Evolutionary conservation across 108 stramenopile species (phyloP).

Genomic region (Conticribra guillardii): DNA sequence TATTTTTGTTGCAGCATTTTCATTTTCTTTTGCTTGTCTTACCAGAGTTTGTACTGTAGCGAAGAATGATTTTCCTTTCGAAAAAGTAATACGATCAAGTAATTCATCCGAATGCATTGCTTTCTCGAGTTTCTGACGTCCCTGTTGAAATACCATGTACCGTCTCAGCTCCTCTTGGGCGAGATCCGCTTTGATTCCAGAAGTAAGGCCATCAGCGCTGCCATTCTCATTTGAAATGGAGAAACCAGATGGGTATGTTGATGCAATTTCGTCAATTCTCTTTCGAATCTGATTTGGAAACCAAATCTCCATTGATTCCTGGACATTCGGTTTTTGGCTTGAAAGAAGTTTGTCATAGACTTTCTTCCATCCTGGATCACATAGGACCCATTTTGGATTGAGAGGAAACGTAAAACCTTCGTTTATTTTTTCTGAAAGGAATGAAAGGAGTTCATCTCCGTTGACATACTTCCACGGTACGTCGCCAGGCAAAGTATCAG

Average conservation of each 20-base stretch:
- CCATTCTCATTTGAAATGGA: background rate
- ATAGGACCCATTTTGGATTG: constrained; percentile 60
- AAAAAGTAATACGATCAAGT: too few species aligned
- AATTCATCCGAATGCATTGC: constrained; percentile 18
- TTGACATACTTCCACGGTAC: constrained; percentile 57
- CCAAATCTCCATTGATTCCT: constrained; percentile 59
- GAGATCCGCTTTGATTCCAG: constrained; percentile 8
- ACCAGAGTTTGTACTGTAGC: too few species aligned
- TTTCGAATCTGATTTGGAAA: constrained; percentile 60
- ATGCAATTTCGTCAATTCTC: constrained; percentile 59
- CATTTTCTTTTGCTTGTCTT: too few species aligned
- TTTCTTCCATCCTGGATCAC: constrained; percentile 74
- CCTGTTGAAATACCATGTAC: constrained; percentile 26
- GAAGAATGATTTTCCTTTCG: too few species aligned
- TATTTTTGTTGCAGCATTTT: too few species aligned
- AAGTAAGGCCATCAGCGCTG: background rate
- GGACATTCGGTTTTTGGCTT: constrained; percentile 49
- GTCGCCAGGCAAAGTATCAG: constrained; percentile 42
- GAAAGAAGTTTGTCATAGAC: constrained; percentile 65
- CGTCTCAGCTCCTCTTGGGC: constrained; percentile 12
- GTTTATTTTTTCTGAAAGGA: constrained; percentile 52
- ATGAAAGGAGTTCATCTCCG: constrained; percentile 45
- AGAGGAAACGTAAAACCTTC: constrained; percentile 57
- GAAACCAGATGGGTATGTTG: constrained; percentile 65
- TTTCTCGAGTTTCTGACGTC: constrained; percentile 18